Evolutionary conservation across 2,329 filamentous ascomycete genomes (phyloP).

Genomic region (Penicillium sp.): DNA sequence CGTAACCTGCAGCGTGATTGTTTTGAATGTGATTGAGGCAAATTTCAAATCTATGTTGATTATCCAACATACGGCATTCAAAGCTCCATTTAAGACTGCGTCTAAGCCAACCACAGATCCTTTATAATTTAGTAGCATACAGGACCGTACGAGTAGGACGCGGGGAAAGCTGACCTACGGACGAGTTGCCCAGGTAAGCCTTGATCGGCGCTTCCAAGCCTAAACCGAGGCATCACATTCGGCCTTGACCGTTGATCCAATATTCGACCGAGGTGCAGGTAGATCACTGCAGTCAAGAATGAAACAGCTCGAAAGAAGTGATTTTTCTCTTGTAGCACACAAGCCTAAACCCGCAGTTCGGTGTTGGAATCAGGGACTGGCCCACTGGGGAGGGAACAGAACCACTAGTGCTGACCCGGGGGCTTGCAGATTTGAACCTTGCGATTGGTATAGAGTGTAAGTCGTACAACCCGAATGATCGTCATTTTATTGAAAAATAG

Average conservation of each 20-base stretch:
- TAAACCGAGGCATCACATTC: slow-evolving; percentile 8
- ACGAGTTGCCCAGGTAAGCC: not conserved
- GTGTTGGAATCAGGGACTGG: not conserved
- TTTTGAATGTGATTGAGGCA: not conserved
- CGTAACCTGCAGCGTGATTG: not conserved
- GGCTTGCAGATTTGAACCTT: not conserved
- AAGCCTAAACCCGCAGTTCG: no score
- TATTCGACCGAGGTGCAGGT: not conserved
- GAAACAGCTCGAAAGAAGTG: not conserved
- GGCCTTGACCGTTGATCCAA: not conserved
- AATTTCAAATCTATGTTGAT: not conserved
- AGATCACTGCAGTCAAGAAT: not conserved
- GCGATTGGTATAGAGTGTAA: not conserved
- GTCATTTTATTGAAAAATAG: not conserved
- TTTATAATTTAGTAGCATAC: not conserved
- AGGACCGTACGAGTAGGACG: not conserved
- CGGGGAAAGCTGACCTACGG: not conserved
- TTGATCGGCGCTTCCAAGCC: not conserved
- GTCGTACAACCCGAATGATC: not conserved
- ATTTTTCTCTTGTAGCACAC: not conserved
- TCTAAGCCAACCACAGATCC: not conserved
- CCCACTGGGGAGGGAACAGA: not conserved
- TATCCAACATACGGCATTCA: not conserved
- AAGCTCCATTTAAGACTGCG: not conserved
- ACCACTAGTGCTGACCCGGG: slow-evolving; percentile 1